phyloP scores from a whole-genome alignment of 192 early-diverging fungal species.

The Spizellomyces punctatus region DNA sequence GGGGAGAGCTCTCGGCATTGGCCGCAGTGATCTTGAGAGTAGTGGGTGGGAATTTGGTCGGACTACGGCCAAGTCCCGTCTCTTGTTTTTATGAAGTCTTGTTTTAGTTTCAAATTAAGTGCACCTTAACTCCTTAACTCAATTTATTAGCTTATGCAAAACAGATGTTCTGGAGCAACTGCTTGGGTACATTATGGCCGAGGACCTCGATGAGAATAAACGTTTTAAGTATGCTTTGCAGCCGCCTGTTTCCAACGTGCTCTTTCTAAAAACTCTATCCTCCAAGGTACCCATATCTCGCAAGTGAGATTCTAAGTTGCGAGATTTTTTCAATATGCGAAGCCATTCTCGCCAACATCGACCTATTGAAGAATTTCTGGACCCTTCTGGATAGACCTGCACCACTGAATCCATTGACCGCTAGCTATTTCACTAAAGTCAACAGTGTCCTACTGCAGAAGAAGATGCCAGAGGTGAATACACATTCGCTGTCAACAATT shows the following conservation, averaged over 20 bases:
- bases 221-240: conserved; percentile 67
- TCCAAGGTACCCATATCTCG: conserved; percentile 79
- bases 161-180: conserved; percentile 75
- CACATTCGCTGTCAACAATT: not conserved
- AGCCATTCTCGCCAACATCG: conserved; percentile 66
- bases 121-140: not conserved
- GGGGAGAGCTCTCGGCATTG: not conserved
- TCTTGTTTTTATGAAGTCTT: too few relatives aligned
- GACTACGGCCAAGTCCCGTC: too few relatives aligned
- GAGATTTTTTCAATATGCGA: conserved; percentile 81
- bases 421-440: conserved; percentile 90
- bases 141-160: conserved; percentile 66
- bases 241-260: not conserved
- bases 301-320: conserved; percentile 76
- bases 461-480: conserved; percentile 79
- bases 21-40: too few relatives aligned
- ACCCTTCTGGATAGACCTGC: conserved; percentile 75
- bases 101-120: too few relatives aligned
- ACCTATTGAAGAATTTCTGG: conserved; percentile 86
- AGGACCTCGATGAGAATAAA: conserved; percentile 81
- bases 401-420: conserved; percentile 77
- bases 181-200: conserved; percentile 79
- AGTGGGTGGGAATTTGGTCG: too few relatives aligned
- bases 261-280: conserved; percentile 1
- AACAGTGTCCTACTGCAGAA: conserved; percentile 85